phyloP scores from a whole-genome alignment of 768 basidiomycete genomes.

The Trametes coccinea region DNA sequence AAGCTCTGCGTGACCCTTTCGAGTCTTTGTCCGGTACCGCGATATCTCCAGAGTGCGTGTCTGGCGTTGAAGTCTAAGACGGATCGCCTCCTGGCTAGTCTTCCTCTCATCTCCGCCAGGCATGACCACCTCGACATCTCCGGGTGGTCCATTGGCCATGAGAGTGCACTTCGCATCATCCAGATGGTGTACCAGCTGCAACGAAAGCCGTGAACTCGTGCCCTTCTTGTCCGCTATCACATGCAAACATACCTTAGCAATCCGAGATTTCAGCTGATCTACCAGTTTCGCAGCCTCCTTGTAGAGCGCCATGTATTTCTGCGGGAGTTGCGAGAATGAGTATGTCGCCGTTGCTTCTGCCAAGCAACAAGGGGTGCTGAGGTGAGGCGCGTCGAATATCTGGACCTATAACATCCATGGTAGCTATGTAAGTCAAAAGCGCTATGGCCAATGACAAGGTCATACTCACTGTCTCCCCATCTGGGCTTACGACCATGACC shows the following conservation, averaged over 20 bases:
- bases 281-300: constrained; percentile 46
- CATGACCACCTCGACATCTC: constrained; percentile 49
- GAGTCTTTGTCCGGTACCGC: constrained; percentile 5
- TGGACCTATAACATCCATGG: constrained; percentile 36
- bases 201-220: neutral
- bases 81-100: constrained; percentile 9
- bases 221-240: no score
- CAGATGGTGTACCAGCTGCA: constrained; percentile 45
- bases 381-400: constrained; percentile 49
- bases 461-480: constrained; percentile 38
- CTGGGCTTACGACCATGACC: constrained; percentile 45
- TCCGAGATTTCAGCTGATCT: constrained; percentile 50
- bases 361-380: constrained; percentile 51
- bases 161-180: constrained; percentile 44
- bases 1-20: neutral
- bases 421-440: neutral
- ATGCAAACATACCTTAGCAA: constrained; percentile 47
- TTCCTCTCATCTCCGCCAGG: constrained; percentile 10
- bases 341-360: constrained; percentile 43
- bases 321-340: constrained; percentile 40
- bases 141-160: constrained; percentile 52
- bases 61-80: constrained; percentile 17
- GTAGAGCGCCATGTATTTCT: constrained; percentile 46
- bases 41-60: constrained; percentile 27
- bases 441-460: neutral